Evolutionary conservation across 2,329 filamentous ascomycete genomes (phyloP).

Genomic region (Cladosporium oxysporum): DNA sequence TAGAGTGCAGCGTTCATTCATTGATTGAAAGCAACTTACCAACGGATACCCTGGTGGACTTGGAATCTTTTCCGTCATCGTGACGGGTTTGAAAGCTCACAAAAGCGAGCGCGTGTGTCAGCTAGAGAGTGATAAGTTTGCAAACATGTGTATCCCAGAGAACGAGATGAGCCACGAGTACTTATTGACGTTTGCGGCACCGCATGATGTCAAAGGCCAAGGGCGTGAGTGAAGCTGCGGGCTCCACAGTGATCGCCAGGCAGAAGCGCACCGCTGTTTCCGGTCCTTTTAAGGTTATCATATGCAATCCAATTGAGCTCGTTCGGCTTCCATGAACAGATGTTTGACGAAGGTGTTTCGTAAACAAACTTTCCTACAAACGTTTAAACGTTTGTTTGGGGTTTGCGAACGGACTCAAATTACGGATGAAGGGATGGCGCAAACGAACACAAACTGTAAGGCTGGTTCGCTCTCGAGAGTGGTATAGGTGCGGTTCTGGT

Average conservation of each 20-base stretch:
- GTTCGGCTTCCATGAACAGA: background rate
- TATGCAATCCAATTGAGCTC: background rate
- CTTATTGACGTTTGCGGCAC: background rate
- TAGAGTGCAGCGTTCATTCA: background rate
- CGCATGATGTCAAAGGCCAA: background rate
- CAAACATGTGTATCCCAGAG: background rate
- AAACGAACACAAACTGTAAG: too few relatives aligned
- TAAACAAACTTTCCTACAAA: background rate
- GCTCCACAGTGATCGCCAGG: background rate
- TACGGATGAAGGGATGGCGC: too few relatives aligned
- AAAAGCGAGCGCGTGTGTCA: background rate
- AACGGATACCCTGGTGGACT: background rate
- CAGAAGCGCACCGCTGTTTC: background rate
- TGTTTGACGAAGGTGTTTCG: background rate
- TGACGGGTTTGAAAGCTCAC: background rate
- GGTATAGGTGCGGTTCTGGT: too few relatives aligned
- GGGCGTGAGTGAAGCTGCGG: background rate
- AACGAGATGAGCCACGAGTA: background rate
- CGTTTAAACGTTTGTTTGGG: too few relatives aligned
- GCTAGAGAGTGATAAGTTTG: background rate
- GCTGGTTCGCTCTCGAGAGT: too few relatives aligned
- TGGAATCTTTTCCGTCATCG: constrained; percentile 2
- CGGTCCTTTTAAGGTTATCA: background rate
- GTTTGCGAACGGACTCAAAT: too few relatives aligned
- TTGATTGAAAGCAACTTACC: background rate